phyloP scores from a whole-genome alignment of 768 basidiomycete genomes.

The Tricholomella constricta region DNA sequence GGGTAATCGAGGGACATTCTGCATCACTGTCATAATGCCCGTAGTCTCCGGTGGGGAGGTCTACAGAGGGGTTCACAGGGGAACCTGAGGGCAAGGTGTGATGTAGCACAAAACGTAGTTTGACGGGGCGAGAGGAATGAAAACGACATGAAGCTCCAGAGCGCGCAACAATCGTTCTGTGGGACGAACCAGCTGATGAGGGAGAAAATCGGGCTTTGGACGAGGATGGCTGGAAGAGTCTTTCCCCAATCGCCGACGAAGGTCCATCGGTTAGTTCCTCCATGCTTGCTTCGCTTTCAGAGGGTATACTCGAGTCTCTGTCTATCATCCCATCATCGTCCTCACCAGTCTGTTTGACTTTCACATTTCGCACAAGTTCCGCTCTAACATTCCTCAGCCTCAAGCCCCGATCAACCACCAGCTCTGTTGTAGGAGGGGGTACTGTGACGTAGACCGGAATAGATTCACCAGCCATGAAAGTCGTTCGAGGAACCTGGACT shows the following conservation, averaged over 20 bases:
- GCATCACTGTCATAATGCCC: slow-evolving; percentile 56
- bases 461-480: slow-evolving; percentile 69
- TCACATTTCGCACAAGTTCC: slow-evolving; percentile 72
- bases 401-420: slow-evolving; percentile 69
- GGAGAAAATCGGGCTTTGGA: slow-evolving; percentile 45
- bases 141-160: slow-evolving; percentile 94
- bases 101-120: slow-evolving; percentile 80
- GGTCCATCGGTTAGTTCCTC: slow-evolving; percentile 28
- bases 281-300: slow-evolving; percentile 16
- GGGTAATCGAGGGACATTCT: slow-evolving; percentile 76
- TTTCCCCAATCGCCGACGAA: slow-evolving; percentile 29
- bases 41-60: slow-evolving; percentile 44
- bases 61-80: slow-evolving; percentile 46
- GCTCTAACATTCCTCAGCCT: slow-evolving; percentile 78
- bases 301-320: slow-evolving; percentile 27
- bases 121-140: slow-evolving; percentile 73
- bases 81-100: slow-evolving; percentile 53
- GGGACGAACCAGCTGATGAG: background rate
- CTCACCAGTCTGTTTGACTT: slow-evolving; percentile 47
- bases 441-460: slow-evolving; percentile 82
- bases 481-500: slow-evolving; percentile 71
- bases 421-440: slow-evolving; percentile 68
- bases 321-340: slow-evolving; percentile 46
- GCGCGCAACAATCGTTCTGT: slow-evolving; percentile 63
- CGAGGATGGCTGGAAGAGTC: slow-evolving; percentile 34